Evolutionary conservation across 2,329 filamentous ascomycete genomes (phyloP), one percentile per base, ranked within the genome.

Genomic region (Ilyonectria mors-panacis): DNA sequence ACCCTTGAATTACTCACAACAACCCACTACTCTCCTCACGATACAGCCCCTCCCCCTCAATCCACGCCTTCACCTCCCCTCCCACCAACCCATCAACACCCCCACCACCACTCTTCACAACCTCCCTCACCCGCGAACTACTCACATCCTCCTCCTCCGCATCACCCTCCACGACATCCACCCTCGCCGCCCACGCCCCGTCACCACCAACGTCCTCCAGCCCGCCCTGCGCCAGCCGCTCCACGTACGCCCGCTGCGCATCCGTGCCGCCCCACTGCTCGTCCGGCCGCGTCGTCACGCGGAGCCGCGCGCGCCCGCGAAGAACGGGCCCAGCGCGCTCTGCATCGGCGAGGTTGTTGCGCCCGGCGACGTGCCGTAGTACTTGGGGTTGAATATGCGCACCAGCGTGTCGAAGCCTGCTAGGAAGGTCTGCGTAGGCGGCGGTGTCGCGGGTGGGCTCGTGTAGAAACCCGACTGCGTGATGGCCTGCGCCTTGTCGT

Each of bases 381-480:
- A 95, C 77, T 92, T 93, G 0, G 91, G 87, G 55, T 93, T 84
- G 60, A 93, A 88, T 59, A 95, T 89, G 21, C 93, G 87, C 17
- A 92, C 88, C 7, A 95, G 81, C 0, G 93, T 95, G 74, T 95
- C 93, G 77, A 90, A 95, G 30, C 93, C 93, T 2, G 89, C 87
- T 2, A 95, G 86, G 74, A 93, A 93, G 4, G 93, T 81, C 73
- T 94, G 92, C 59, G 86, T 82, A 8, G 78, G 75, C 10, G 75
- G 63, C 26, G 33, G 23, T 42, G 6, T 76, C 59, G 26, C 26
- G 4, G 26, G 26, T 4, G 26, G 26, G 6, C 5, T 26, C 26
- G 26, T 26, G 70, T 88, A 89, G 42, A 83, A 81, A 0, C 82
- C 81, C 0, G 79, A 78, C 9, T 78, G 75, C 0, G 84, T 81